Base-by-base conservation (phyloP, 1,284 basidiomycete species). In the Naganishia cerealis region DNA sequence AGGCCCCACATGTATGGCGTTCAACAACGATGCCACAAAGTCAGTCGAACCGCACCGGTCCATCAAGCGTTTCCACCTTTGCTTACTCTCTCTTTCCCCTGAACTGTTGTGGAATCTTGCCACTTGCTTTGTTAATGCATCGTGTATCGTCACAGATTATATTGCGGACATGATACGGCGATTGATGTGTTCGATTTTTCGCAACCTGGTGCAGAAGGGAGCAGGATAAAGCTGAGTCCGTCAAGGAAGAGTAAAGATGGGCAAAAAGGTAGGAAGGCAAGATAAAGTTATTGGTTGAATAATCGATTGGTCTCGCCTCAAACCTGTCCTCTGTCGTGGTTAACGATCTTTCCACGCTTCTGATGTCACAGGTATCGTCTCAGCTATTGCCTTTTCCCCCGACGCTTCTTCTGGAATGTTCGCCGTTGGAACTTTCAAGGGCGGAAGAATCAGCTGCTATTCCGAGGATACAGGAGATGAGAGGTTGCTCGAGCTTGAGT, bases 151-250 rank as follows among this genome's bases (percentile, higher is more conserved):
- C 26, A 29, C 69, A 94, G 92, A 71, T 79, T 95, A 4, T 95
- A 94, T 76, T 94, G 92, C 76, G 92, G 93, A 0, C 92, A 90
- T 69, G 90, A 94, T 78, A 87, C 89, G 71, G 89, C 92, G 0
- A 90, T 96, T 66, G 93, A 96, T 78, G 85, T 94, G 7, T 92
- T 95, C 74, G 90, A 94, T 74, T 79, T 95, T 12, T 82, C 84
- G 21, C 80, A 81, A 36, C 90, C 91, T 0, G 90, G 90, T 3
- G 59, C 66, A 1, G 84, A 86, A 75, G 90, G 90, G 0, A 86
- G 84, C 0, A 85, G 92, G 1, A 74, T 94, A 6, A 84, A 83
- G n/a, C 93, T 90, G 0, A 87, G 87, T 0, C 86, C 87, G 1
- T 88, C 87, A 0, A 89, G 88, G 76, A 90, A 89, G 74, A 91